phyloP scores from a whole-genome alignment of 2,329 filamentous ascomycete genomes.

The Colletotrichum brevisporum region DNA sequence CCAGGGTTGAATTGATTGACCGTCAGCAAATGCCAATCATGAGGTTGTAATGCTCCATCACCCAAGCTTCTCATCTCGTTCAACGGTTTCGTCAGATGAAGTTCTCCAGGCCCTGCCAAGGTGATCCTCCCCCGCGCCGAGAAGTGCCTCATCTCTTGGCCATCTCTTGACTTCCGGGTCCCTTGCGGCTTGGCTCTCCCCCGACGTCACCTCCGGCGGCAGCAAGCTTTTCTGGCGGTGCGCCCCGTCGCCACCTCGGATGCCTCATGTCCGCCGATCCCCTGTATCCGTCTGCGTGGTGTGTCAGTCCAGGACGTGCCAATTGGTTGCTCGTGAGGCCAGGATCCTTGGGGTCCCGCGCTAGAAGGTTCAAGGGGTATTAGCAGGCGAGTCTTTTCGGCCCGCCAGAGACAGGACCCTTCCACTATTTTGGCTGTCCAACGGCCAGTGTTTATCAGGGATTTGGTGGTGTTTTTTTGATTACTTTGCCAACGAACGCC shows the following conservation, averaged over 20 bases:
- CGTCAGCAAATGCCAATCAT: no score
- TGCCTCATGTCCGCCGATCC: conserved; percentile 33
- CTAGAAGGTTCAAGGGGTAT: not conserved
- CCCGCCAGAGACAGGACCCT: not conserved
- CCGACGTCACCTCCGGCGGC: conserved; percentile 28
- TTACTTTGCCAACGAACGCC: not conserved
- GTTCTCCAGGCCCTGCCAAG: conserved; percentile 16
- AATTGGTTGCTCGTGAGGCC: conserved; percentile 10
- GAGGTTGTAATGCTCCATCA: no score
- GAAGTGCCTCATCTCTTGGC: conserved; percentile 39
- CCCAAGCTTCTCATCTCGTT: not conserved
- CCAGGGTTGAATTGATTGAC: no score
- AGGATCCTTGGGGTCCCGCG: not conserved
- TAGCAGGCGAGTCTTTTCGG: conserved; percentile 18
- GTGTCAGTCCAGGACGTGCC: not conserved
- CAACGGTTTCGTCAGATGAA: no score
- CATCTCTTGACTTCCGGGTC: conserved; percentile 23
- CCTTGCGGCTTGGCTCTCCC: conserved; percentile 24
- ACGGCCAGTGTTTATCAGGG: not conserved
- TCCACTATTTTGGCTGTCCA: not conserved
- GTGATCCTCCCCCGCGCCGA: conserved; percentile 16
- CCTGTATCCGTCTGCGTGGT: not conserved
- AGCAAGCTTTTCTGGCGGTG: conserved; percentile 37
- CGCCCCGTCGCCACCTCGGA: not conserved
- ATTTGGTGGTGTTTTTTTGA: not conserved